Evolutionary conservation across 2,329 filamentous ascomycete genomes (phyloP).

Genomic region (Celoporthe dispersa): DNA sequence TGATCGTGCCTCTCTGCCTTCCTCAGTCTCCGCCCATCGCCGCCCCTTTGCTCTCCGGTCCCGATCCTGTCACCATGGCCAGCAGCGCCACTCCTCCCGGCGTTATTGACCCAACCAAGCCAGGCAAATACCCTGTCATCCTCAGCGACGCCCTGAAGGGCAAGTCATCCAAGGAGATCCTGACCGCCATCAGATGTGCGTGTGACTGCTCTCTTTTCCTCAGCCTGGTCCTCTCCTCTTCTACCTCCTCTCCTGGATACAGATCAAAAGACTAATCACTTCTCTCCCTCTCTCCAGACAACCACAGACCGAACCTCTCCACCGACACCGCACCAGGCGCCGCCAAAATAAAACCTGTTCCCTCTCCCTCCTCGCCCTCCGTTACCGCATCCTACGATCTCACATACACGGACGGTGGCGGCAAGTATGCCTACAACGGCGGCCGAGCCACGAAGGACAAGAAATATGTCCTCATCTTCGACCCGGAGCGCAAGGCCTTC

Average conservation of each 20-base stretch:
- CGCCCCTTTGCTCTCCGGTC: no score
- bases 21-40: no score
- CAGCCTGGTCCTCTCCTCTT: background rate
- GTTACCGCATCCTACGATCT: conserved; percentile 60
- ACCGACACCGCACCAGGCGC: conserved; percentile 53
- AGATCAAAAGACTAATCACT: conserved; percentile 8
- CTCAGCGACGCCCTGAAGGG: conserved; percentile 65
- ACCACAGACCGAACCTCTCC: conserved; percentile 62
- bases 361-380: conserved; percentile 35
- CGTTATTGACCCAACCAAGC: conserved; percentile 63
- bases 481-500: conserved; percentile 74
- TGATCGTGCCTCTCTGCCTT: no score
- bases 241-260: no score
- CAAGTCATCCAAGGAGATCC: conserved; percentile 60
- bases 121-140: conserved; percentile 65
- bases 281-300: conserved; percentile 49
- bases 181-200: conserved; percentile 65
- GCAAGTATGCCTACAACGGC: conserved; percentile 65
- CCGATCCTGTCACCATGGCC: conserved; percentile 36
- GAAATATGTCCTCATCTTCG: conserved; percentile 75
- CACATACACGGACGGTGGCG: conserved; percentile 57
- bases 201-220: background rate
- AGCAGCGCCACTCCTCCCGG: conserved; percentile 32
- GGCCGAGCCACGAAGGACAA: conserved; percentile 56
- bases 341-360: conserved; percentile 55